phyloP scores from a whole-genome alignment of 1,139 yeast genomes.

The Pichia sp. region DNA sequence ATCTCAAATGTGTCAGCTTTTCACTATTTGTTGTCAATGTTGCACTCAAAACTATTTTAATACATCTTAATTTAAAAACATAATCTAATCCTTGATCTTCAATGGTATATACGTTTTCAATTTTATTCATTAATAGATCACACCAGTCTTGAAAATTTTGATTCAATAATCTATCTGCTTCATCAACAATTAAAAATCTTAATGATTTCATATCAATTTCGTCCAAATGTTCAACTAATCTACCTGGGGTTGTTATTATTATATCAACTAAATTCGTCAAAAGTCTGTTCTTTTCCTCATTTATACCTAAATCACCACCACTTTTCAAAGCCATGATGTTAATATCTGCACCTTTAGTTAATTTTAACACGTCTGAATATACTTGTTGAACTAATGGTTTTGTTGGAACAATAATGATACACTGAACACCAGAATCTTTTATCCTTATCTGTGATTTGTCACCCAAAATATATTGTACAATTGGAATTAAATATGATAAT shows the following conservation, averaged over 20 bases:
- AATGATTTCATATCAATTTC: conserved; percentile 42
- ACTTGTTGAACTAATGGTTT: conserved; percentile 84
- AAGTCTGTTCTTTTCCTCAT: conserved; percentile 56
- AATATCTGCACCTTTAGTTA: conserved; percentile 65
- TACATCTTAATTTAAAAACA: conserved; percentile 32
- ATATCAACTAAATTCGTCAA: conserved; percentile 62
- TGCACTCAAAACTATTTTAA: conserved; percentile 81
- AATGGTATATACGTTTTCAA: conserved; percentile 34
- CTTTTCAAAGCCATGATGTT: conserved; percentile 50
- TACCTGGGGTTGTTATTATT: conserved; percentile 83
- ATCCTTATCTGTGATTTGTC: conserved; percentile 34
- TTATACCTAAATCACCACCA: conserved; percentile 51
- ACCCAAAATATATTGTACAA: conserved; percentile 57
- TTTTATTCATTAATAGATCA: conserved; percentile 48
- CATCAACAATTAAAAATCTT: conserved; percentile 78
- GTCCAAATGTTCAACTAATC: conserved; percentile 81
- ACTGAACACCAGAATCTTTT: conserved; percentile 64
- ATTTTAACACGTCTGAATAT: conserved; percentile 49
- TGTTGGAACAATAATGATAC: conserved; percentile 83
- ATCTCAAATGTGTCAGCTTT: conserved; percentile 62
- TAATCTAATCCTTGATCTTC: conserved; percentile 18
- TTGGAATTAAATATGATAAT: conserved; percentile 79
- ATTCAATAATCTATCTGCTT: conserved; percentile 86
- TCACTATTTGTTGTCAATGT: conserved; percentile 93
- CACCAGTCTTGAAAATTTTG: conserved; percentile 96